Conservation (phyloP, 768 basidiomycete genomes). For the Kwoniella mangroviensis region DNA sequence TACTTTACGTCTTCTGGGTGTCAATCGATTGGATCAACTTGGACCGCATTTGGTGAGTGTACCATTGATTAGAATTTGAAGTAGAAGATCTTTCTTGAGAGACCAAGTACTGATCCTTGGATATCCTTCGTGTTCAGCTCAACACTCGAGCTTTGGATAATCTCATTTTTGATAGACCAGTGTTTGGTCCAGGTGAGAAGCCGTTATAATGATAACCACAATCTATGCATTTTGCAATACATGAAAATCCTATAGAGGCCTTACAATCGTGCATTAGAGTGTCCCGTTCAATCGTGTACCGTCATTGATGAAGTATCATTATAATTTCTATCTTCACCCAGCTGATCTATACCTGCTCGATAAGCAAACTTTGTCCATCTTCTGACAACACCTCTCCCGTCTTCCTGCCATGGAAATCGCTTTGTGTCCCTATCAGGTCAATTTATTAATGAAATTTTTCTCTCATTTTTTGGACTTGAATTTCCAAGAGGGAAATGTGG, state of each 20-base stretch:
- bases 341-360: conserved; percentile 13
- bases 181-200: conserved; percentile 19
- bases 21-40: conserved; percentile 57
- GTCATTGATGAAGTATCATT: not conserved
- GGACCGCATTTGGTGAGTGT: conserved; percentile 56
- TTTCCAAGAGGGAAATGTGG: not conserved
- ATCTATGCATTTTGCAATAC: not conserved
- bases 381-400: conserved; percentile 49
- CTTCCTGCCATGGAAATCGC: conserved; percentile 47
- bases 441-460: not conserved
- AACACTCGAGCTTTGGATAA: conserved; percentile 24
- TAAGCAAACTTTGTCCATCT: conserved; percentile 43
- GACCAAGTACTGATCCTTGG: not conserved
- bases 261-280: not conserved
- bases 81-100: too few species aligned
- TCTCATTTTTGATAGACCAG: conserved; percentile 19
- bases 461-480: not conserved
- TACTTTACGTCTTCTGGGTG: conserved; percentile 59
- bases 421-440: conserved; percentile 32
- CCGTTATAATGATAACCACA: conserved; percentile 3
- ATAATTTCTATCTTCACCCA: not conserved
- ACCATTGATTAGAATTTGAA: not conserved
- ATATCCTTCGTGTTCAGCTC: conserved; percentile 1
- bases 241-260: too few species aligned
- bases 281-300: not conserved